Evolutionary conservation across 257 asterid genomes (phyloP).

Genomic region (Nicotiana noctiflora): DNA sequence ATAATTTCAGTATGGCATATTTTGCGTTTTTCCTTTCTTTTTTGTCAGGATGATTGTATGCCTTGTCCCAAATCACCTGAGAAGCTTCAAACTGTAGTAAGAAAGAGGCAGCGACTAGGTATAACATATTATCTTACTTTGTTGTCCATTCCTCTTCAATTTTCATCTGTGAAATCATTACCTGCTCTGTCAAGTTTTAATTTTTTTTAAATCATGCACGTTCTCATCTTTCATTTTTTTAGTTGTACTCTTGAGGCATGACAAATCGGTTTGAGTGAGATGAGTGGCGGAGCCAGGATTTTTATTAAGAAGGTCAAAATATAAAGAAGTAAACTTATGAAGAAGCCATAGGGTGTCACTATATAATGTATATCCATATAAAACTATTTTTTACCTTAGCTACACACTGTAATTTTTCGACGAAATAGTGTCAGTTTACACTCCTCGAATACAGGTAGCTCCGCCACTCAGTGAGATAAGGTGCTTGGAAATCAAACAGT

Average conservation of each 20-base stretch:
- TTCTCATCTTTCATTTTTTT: background rate
- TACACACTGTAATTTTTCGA: no score
- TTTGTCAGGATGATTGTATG: slow-evolving; percentile 43
- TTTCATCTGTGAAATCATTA: background rate
- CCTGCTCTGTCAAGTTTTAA: background rate
- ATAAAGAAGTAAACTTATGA: no score
- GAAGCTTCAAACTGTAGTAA: slow-evolving; percentile 40
- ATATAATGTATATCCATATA: no score
- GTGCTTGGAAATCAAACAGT: background rate
- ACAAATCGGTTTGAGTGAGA: background rate
- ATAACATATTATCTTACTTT: background rate
- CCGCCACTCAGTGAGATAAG: background rate
- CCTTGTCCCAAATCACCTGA: slow-evolving; percentile 80
- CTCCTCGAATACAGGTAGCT: no score
- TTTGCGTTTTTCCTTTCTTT: background rate
- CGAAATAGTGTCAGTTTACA: no score
- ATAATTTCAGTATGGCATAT: background rate
- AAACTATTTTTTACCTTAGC: no score
- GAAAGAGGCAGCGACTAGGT: slow-evolving; percentile 73
- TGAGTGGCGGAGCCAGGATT: background rate
- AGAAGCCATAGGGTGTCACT: no score
- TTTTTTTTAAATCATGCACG: background rate
- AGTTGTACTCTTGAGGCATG: background rate
- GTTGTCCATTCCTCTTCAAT: background rate
- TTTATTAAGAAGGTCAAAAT: no score